phyloP scores from a whole-genome alignment of 2,329 filamentous ascomycete genomes.

The Thelonectria discophora region DNA sequence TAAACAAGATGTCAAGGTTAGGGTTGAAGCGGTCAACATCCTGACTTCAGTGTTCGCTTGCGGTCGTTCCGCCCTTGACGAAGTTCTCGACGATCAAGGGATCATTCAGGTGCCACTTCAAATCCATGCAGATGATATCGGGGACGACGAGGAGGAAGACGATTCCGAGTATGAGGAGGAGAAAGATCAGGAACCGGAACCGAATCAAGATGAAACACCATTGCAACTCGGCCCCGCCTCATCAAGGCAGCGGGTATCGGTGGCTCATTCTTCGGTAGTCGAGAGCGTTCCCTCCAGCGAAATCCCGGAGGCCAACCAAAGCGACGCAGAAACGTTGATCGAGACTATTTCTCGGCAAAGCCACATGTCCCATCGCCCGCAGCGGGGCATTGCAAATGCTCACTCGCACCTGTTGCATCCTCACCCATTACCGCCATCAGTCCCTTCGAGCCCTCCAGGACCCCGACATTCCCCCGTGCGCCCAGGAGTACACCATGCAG shows the following conservation, averaged over 20 bases:
- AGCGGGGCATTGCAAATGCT: background rate
- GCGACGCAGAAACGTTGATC: conserved; percentile 4
- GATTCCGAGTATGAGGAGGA: background rate
- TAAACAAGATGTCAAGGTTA: background rate
- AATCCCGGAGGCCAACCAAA: background rate
- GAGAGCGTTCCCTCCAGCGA: background rate
- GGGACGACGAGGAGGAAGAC: background rate
- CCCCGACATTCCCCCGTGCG: background rate
- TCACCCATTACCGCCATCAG: conserved; percentile 2
- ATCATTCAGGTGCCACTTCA: conserved; percentile 26
- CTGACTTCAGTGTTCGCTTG: conserved; percentile 30
- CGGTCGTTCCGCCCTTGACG: conserved; percentile 15
- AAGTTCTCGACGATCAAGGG: conserved; percentile 29
- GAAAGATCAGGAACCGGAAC: background rate
- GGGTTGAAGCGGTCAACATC: conserved; percentile 16
- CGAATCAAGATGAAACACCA: background rate
- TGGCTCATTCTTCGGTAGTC: conserved; percentile 6
- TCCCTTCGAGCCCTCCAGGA: background rate
- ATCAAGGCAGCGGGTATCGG: conserved; percentile 16
- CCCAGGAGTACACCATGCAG: no score
- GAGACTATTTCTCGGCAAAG: conserved; percentile 11
- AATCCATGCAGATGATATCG: background rate
- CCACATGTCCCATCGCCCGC: conserved; percentile 10
- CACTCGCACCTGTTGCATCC: background rate
- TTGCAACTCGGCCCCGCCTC: background rate